Conservation (phyloP, 495 filamentous ascomycete species). For the Oleoguttula mirabilis region DNA sequence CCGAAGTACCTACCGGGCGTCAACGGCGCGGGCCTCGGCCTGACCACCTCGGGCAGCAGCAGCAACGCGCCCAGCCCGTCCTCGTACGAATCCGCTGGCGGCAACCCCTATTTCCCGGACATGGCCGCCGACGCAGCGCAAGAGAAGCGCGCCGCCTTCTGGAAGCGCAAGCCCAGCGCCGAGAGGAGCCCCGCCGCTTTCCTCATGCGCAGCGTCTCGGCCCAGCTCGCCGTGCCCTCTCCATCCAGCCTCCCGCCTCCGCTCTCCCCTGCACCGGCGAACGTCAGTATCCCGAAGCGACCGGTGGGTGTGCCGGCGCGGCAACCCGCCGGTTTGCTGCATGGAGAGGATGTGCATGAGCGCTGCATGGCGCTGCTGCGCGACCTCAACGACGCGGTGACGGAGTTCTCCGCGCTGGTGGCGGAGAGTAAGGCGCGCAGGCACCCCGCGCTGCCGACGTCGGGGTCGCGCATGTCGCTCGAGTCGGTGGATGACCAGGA, state of each 20-base stretch:
- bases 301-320: slow-evolving; percentile 9
- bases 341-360: slow-evolving; percentile 51
- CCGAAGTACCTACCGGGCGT: slow-evolving; percentile 39
- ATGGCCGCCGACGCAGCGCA: slow-evolving; percentile 21
- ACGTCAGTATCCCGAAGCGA: slow-evolving; percentile 29
- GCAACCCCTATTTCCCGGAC: slow-evolving; percentile 33
- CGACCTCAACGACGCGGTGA: slow-evolving; percentile 70
- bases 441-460: slow-evolving; percentile 28
- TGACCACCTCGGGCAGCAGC: slow-evolving; percentile 19
- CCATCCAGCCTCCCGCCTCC: slow-evolving; percentile 27
- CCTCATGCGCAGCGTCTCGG: slow-evolving; percentile 36
- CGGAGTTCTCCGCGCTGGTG: slow-evolving; percentile 67
- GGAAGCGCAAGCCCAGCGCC: slow-evolving; percentile 66
- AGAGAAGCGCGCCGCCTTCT: slow-evolving; percentile 52
- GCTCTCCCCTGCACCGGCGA: slow-evolving; percentile 28
- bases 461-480: slow-evolving; percentile 55
- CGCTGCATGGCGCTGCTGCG: slow-evolving; percentile 66
- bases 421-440: slow-evolving; percentile 68
- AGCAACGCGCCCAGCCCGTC: slow-evolving; percentile 28
- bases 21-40: slow-evolving; percentile 21
- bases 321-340: slow-evolving; percentile 26
- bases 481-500: slow-evolving; percentile 76
- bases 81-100: slow-evolving; percentile 18
- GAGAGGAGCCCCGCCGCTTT: slow-evolving; percentile 33
- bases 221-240: slow-evolving; percentile 50